These are phyloP conservation scores for Paraglomus occultum DNA, from an alignment of 192 early-diverging fungal genomes.

Conservation along the genomic window DNA sequence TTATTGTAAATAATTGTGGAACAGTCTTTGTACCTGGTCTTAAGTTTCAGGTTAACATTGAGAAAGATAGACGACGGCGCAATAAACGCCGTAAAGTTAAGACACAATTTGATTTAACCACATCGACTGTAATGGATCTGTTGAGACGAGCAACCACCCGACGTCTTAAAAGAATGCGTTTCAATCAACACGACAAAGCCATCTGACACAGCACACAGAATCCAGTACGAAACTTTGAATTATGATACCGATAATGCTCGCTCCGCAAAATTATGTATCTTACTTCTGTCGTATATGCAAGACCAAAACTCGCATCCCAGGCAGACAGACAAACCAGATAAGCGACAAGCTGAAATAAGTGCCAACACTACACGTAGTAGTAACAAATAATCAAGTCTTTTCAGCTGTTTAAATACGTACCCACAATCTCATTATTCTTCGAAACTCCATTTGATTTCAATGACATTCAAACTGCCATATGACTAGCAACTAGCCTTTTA, in stretches of 20 bases:
- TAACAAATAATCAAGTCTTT: not conserved
- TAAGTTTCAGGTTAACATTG: slow-evolving; percentile 38
- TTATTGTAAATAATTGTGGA: slow-evolving; percentile 44
- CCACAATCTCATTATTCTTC: too few relatives aligned
- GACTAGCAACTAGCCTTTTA: too few relatives aligned
- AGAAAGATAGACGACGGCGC: slow-evolving; percentile 27
- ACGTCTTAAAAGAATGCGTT: not conserved
- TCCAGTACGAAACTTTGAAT: not conserved
- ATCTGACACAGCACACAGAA: not conserved
- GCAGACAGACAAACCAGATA: not conserved
- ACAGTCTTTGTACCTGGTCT: slow-evolving; percentile 46
- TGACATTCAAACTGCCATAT: too few relatives aligned
- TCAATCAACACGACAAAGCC: slow-evolving; percentile 23
- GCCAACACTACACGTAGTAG: not conserved
- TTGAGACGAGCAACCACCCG: not conserved
- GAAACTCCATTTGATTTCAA: too few relatives aligned
- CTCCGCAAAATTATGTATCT: slow-evolving; percentile 34
- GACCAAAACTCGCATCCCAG: slow-evolving; percentile 28
- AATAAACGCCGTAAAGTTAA: slow-evolving; percentile 27
- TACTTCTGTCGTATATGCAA: slow-evolving; percentile 41
- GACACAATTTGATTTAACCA: not conserved
- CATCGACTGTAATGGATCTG: not conserved
- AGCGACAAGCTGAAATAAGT: not conserved
- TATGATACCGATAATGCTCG: slow-evolving; percentile 12
- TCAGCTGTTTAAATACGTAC: too few relatives aligned